Base-by-base conservation (phyloP, 2,329 filamentous ascomycete genomes). In the Penicillium palitans region DNA sequence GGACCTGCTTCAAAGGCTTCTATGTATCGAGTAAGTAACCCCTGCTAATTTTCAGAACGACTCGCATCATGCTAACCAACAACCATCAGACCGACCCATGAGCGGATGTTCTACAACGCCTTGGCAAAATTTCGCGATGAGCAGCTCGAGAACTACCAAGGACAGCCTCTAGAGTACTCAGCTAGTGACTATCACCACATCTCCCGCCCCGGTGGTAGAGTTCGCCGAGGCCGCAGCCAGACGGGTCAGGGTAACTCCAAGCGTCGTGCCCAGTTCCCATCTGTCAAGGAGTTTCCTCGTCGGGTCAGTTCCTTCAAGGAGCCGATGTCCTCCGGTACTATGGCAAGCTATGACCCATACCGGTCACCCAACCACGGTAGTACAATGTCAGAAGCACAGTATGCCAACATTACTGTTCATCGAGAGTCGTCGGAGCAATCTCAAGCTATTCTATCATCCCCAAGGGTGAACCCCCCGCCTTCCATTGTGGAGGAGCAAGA, bases 81-180 rank as follows among this genome's bases (percentile, higher is more conserved):
- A 7, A 3, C 12, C 49, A 55, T 12, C 59, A 93, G 90, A 63
- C 81, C 85, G 5, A 98, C 96, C 63, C 91, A 96, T 55, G 92
- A 97, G 71, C 96, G 96, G 70, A 83, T 93, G 65, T 97, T 98
- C 74, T 99, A 98, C 74, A 89, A 87, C 75, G 84, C 96, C 21
- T 83, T 99, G 8, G 78, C 89, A 63, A 89, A 88, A 72, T 96
- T 96, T 72, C 85, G 90, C 45, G 87, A 96, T 63, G 87, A 91
- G 61, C 88, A 95, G 66, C 76, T 96, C 2, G 93, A 98, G 72
- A 90, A 96, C 70, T 98, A 95, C 70, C 78, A 81, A 55, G 89
- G 89, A 59, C 87, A 87, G 31, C 84, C 90, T 24, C 79, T 97
- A 55, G 85, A 85, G n/a, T 90, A 95, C 70, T 96, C 93, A 0